Evolutionary conservation across 257 asterid genomes (phyloP).

Genomic region (Cruciata laevipes): DNA sequence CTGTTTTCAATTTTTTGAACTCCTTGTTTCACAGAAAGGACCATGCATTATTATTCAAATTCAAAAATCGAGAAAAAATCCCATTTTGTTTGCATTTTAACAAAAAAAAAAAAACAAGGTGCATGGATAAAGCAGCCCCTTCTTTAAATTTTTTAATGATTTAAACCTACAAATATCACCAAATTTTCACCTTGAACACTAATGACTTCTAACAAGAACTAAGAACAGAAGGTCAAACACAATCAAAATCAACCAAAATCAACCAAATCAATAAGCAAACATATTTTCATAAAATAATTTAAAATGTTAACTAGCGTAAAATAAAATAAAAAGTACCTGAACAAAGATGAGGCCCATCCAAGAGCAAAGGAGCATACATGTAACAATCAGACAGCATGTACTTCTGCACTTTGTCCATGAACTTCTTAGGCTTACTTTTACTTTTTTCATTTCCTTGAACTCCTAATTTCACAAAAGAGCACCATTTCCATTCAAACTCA

Average conservation of each 20-base stretch:
- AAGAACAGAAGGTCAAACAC: background rate
- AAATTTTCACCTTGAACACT: too few species aligned
- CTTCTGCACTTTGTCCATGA: slow-evolving; percentile 15
- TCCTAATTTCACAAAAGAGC: slow-evolving; percentile 16
- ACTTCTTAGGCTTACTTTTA: slow-evolving; percentile 15
- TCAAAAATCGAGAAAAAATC: background rate
- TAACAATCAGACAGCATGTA: slow-evolving; percentile 40
- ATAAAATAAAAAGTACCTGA: slow-evolving; percentile 20
- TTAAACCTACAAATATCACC: too few species aligned
- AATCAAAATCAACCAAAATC: too few species aligned
- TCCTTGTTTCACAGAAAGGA: slow-evolving; percentile 18
- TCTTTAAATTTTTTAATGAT: too few species aligned
- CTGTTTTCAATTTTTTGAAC: slow-evolving; percentile 18
- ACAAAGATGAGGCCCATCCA: slow-evolving; percentile 16
- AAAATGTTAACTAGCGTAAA: background rate
- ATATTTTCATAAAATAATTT: background rate
- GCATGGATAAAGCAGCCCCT: too few species aligned
- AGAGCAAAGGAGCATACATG: slow-evolving; percentile 42
- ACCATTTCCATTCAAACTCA: background rate
- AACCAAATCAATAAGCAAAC: background rate
- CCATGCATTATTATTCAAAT: background rate
- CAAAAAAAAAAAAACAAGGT: background rate
- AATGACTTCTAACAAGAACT: background rate
- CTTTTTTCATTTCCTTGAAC: slow-evolving; percentile 17
- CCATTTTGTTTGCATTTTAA: background rate